phyloP scores from a whole-genome alignment of 345 rosid species.

The Limnanthes douglasii region DNA sequence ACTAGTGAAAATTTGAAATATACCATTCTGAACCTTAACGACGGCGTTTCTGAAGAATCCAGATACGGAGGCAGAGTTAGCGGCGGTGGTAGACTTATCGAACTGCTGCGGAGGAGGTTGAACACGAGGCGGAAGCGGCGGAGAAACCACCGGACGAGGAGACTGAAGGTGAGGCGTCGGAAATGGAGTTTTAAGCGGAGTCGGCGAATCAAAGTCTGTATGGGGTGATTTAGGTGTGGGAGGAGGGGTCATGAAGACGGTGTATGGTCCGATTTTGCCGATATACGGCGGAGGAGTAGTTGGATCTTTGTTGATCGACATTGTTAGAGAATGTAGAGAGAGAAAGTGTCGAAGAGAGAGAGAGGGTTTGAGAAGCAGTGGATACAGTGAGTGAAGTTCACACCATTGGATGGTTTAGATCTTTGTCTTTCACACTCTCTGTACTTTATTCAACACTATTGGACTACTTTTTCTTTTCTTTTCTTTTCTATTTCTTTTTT shows the following conservation, averaged over 20 bases:
- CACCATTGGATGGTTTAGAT: too few species aligned
- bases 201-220: constrained; percentile 19
- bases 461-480: too few species aligned
- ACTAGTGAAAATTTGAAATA: not conserved
- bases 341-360: not conserved
- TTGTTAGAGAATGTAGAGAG: constrained; percentile 11
- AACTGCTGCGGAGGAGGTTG: constrained; percentile 33
- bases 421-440: too few species aligned
- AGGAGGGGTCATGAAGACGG: constrained; percentile 94
- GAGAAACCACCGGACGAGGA: constrained; percentile 6
- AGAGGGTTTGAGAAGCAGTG: constrained; percentile 13
- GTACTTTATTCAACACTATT: too few species aligned
- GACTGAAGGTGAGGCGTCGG: constrained; percentile 35
- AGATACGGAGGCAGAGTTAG: constrained; percentile 25
- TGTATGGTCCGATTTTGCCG: constrained; percentile 98
- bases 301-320: constrained; percentile 69
- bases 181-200: constrained; percentile 21
- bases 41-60: constrained; percentile 73
- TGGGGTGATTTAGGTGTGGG: constrained; percentile 68
- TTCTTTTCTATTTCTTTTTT: not conserved
- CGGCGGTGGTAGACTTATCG: constrained; percentile 20
- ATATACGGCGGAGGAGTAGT: constrained; percentile 74
- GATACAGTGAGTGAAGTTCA: constrained; percentile 12
- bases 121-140: constrained; percentile 25
- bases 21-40: constrained; percentile 71